A percentile compares a stretch with the other conserved stretches of the same genome.
Evolutionary conservation across 2,329 filamentous ascomycete species (phyloP).

Genomic region (Penicillium fuscoglaucum): DNA sequence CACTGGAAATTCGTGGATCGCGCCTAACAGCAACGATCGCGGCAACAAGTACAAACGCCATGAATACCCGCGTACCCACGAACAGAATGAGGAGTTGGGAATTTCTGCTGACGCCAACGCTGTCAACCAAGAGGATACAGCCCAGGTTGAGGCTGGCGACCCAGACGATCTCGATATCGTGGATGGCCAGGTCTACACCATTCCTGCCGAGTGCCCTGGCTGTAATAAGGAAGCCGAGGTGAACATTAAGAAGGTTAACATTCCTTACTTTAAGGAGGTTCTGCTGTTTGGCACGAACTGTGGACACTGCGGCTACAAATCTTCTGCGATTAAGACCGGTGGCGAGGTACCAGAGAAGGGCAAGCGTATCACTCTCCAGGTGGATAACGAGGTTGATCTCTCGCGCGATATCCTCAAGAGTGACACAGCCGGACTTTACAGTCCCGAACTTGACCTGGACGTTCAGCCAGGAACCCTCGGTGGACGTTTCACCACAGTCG

Average conservation of each 20-base stretch:
- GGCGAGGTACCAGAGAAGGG: slow-evolving; percentile 86
- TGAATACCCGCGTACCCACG: slow-evolving; percentile 77
- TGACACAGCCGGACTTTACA: slow-evolving; percentile 84
- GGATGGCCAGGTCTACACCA: slow-evolving; percentile 88
- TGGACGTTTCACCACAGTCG: slow-evolving; percentile 93
- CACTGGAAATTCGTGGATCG: slow-evolving; percentile 94
- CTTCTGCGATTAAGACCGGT: slow-evolving; percentile 96
- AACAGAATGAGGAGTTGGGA: slow-evolving; percentile 84
- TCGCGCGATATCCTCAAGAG: slow-evolving; percentile 93
- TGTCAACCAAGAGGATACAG: slow-evolving; percentile 28
- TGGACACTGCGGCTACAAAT: slow-evolving; percentile 87
- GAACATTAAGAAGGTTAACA: slow-evolving; percentile 8
- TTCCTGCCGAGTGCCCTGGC: slow-evolving; percentile 87
- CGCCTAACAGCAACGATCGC: slow-evolving; percentile 71
- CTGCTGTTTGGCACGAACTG: slow-evolving; percentile 94
- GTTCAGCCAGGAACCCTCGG: slow-evolving; percentile 77
- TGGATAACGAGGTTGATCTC: slow-evolving; percentile 71
- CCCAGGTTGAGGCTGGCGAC: slow-evolving; percentile 46
- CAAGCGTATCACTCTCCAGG: slow-evolving; percentile 74
- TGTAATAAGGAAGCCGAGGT: slow-evolving; percentile 83
- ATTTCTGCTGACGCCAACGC: slow-evolving; percentile 56
- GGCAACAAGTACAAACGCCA: slow-evolving; percentile 88
- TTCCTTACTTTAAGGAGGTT: slow-evolving; percentile 84
- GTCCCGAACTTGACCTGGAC: slow-evolving; percentile 76
- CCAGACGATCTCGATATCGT: slow-evolving; percentile 76